Conservation (phyloP, 768 basidiomycete genomes). For the Paxillus involutus region DNA sequence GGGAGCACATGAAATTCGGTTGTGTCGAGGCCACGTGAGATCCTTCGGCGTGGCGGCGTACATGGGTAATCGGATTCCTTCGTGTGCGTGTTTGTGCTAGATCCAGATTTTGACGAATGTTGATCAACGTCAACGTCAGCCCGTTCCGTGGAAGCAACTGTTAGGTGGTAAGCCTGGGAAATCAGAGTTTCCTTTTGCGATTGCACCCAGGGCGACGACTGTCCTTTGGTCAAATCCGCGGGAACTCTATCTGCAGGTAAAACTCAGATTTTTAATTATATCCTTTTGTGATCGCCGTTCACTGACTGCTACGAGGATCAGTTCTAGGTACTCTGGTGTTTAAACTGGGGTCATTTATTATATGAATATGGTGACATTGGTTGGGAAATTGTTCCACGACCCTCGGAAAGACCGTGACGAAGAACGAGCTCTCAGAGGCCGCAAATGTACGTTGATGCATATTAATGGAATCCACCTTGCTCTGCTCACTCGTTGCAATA, state of each 20-base stretch:
- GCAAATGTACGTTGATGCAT: slow-evolving; percentile 1
- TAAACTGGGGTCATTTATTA: too few relatives aligned
- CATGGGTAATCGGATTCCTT: slow-evolving; percentile 1
- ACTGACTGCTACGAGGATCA: not conserved
- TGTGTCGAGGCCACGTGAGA: slow-evolving; percentile 18
- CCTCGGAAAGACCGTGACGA: slow-evolving; percentile 9
- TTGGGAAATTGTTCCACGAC: slow-evolving; percentile 14
- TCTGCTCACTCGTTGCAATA: not conserved
- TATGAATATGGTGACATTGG: not conserved
- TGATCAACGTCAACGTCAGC: not conserved
- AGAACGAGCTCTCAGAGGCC: slow-evolving; percentile 5
- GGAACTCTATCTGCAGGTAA: slow-evolving; percentile 16
- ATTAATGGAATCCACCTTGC: not conserved
- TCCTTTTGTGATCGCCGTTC: slow-evolving; percentile 3
- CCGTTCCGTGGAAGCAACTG: not conserved
- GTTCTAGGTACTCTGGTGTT: slow-evolving; percentile 7
- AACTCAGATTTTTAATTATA: not conserved
- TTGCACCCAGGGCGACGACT: slow-evolving; percentile 1
- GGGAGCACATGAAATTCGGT: slow-evolving; percentile 17
- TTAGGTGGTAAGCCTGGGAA: slow-evolving; percentile 6
- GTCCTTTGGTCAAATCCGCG: slow-evolving; percentile 18
- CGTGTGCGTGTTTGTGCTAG: slow-evolving; percentile 11
- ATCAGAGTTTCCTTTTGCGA: slow-evolving; percentile 4
- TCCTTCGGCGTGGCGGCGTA: slow-evolving; percentile 13
- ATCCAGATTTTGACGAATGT: not conserved